Evolutionary conservation across 768 basidiomycete genomes (phyloP).

Genomic region (Boletus rubescentipes): DNA sequence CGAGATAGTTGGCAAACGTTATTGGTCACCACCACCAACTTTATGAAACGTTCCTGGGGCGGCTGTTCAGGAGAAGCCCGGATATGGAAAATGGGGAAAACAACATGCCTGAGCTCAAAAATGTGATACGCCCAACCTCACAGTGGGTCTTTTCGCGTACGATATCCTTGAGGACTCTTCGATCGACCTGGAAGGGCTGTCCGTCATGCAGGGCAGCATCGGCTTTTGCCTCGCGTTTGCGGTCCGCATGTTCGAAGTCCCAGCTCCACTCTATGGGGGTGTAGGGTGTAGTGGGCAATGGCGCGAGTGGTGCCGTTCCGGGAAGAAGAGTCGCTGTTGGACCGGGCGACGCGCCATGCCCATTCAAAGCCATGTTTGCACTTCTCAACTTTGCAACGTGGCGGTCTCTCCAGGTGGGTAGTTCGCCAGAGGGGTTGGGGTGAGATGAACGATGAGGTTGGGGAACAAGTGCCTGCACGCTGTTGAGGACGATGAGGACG

Average conservation of each 20-base stretch:
- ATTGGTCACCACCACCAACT: constrained; percentile 35
- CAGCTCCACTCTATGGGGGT: constrained; percentile 61
- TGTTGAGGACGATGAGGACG: constrained; percentile 1
- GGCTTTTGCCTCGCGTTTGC: constrained; percentile 59
- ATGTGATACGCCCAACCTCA: constrained; percentile 68
- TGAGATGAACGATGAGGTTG: not conserved
- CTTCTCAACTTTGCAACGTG: constrained; percentile 2
- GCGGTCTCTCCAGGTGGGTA: constrained; percentile 5
- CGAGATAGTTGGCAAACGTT: not conserved
- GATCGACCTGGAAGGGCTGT: constrained; percentile 73
- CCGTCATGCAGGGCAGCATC: constrained; percentile 62
- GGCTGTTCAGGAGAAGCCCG: constrained; percentile 1
- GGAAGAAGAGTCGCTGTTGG: constrained; percentile 2
- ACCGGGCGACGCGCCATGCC: not conserved
- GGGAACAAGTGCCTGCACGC: not conserved
- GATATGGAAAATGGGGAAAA: constrained; percentile 11
- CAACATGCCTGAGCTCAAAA: constrained; percentile 68
- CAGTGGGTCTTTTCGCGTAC: constrained; percentile 66
- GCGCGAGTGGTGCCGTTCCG: constrained; percentile 24
- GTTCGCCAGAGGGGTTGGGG: not conserved
- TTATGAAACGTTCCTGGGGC: constrained; percentile 80
- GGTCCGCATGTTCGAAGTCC: constrained; percentile 69
- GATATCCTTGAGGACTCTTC: constrained; percentile 72
- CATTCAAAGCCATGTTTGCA: constrained; percentile 10
- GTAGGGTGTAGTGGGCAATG: constrained; percentile 4